Conservation (phyloP, 805 yeast genomes). For the Tetrapisispora namnaoensis region DNA sequence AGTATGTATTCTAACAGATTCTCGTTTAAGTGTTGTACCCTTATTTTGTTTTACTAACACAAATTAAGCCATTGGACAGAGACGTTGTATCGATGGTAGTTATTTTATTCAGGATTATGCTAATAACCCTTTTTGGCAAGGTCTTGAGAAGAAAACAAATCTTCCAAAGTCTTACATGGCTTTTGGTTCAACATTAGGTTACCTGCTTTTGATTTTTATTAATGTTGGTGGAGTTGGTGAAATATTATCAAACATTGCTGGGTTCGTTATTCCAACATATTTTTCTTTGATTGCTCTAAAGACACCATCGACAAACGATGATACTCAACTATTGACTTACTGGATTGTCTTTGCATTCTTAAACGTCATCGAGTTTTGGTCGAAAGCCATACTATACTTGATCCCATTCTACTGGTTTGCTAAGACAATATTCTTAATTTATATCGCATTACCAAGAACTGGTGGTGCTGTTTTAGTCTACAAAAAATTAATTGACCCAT, state of each 20-base stretch:
- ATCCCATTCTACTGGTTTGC: slow-evolving; percentile 92
- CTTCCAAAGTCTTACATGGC: slow-evolving; percentile 82
- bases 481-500: slow-evolving; percentile 54
- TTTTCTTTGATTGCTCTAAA: slow-evolving; percentile 76
- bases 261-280: slow-evolving; percentile 85
- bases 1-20: slow-evolving; percentile 30
- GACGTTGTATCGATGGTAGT: neutral
- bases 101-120: slow-evolving; percentile 20
- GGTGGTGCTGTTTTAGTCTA: slow-evolving; percentile 80
- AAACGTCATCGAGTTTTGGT: slow-evolving; percentile 92
- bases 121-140: slow-evolving; percentile 28
- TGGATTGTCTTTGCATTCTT: slow-evolving; percentile 97
- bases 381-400: slow-evolving; percentile 86
- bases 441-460: slow-evolving; percentile 78
- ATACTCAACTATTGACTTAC: slow-evolving; percentile 81
- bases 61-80: neutral
- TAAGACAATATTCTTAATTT: slow-evolving; percentile 80
- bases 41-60: neutral
- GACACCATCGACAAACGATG: slow-evolving; percentile 61
- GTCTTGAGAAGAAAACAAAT: slow-evolving; percentile 37
- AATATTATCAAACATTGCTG: slow-evolving; percentile 84
- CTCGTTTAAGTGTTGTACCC: neutral
- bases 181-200: slow-evolving; percentile 51
- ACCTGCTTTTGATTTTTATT: slow-evolving; percentile 70
- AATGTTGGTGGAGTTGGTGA: slow-evolving; percentile 95